Evolutionary conservation across 108 stramenopile genomes (phyloP), one percentile per base, ranked within the genome.

Genomic region (Fragilariopsis cylindrus): DNA sequence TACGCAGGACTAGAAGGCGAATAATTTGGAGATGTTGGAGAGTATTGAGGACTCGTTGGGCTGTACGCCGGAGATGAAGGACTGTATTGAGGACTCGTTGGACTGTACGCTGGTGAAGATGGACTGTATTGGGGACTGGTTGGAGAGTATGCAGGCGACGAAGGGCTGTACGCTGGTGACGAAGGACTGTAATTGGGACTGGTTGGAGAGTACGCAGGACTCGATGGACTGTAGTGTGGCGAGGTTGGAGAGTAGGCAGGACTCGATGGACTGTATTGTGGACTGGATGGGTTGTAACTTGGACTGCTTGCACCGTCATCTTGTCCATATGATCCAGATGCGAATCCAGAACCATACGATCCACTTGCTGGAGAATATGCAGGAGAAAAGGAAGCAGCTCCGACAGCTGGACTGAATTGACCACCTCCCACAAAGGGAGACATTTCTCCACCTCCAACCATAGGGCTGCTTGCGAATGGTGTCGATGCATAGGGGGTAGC

Each of bases 1-100:
- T 89, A 89, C 2, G 92, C 91, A 11, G 96, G 95, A 43, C 76
- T 81, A 4, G 94, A 94, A 3, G 96, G 96, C 7, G 81, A 82
- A 79, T 96, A 97, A n/a, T 88, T 91, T 6, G 98, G 98, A 55
- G 80, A 82, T 18, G 94, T 96, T 1, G 96, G 96, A 41, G 81
- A 81, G 55, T 87, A 92, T 0, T 92, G 92, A 8, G 91, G 79
- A 16, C 70, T 79, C 5, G 86, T 77, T 67, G 92, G 92, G 44
- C 78, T 82, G 74, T 93, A 93, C 13, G 92, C 85, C 3, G 93
- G 93, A 16, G 87, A 88, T 8, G 93, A 94, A 3, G 95, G 97
- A 15, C 82, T 83, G 71, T 97, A 97, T 1, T 79, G 83, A 64
- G 98, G 98, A 70, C 81, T 84, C 7, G 93, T 92, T 3, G 92